Conservation (phyloP, 2,329 filamentous ascomycete genomes). For the Arthroderma uncinatum region DNA sequence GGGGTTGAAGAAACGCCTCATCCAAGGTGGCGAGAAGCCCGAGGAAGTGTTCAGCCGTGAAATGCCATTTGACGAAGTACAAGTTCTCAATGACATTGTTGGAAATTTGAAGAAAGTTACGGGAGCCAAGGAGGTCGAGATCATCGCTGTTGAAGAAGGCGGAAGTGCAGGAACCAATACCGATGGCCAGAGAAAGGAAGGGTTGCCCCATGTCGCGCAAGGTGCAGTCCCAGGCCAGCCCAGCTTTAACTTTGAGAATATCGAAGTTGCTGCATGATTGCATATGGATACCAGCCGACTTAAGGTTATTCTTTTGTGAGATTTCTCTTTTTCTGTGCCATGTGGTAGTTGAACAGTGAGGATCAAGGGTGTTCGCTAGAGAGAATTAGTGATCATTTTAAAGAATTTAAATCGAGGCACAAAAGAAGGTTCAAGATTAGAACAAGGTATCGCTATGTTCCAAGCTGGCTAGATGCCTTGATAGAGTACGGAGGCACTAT, state of each 20-base stretch:
- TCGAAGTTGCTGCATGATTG: conserved; percentile 27
- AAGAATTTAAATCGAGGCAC: no score
- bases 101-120: conserved; percentile 66
- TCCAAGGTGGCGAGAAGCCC: conserved; percentile 53
- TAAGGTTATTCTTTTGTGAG: neutral
- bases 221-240: conserved; percentile 71
- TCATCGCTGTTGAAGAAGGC: conserved; percentile 56
- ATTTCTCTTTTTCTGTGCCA: no score
- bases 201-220: conserved; percentile 52
- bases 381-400: no score
- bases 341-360: no score
- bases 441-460: no score
- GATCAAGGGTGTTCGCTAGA: no score
- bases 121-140: conserved; percentile 57
- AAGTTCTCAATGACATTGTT: conserved; percentile 65
- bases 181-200: conserved; percentile 38
- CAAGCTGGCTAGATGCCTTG: no score
- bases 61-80: conserved; percentile 74
- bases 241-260: conserved; percentile 75
- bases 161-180: conserved; percentile 38
- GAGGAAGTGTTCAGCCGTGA: conserved; percentile 68
- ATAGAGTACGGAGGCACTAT: no score
- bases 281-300: neutral
- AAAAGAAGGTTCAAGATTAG: no score
- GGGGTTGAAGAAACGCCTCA: conserved; percentile 68